Base-by-base conservation (phyloP, 805 yeast genomes). In the Candida pseudoglaebosa region DNA sequence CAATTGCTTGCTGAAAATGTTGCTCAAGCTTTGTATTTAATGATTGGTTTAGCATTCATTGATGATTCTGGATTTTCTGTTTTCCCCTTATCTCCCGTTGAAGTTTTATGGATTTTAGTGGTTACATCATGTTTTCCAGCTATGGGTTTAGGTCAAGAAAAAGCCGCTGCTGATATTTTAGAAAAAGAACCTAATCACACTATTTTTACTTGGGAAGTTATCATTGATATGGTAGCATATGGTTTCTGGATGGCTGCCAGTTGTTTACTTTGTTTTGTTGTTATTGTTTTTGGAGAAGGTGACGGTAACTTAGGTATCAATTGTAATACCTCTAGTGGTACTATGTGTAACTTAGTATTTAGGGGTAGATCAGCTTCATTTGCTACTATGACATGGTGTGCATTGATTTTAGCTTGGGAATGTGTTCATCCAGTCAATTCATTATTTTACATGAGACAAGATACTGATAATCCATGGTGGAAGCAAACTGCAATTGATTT, bases 51-150 rank as follows among this genome's bases (percentile, higher is more conserved):
- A 41, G 67, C 57, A 5, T 63, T 63, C 34, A 49, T 59, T 37
- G 67, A 63, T 41, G 47, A 50, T 3, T 41, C 50, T 16, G 65
- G 67, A 4, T 57, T 38, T 38, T 62, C 67, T 2, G 67, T 62
- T n/a, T 63, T 63, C 47, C 67, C 67, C 12, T 47, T 62, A 31
- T 50, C 66, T 1, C 90, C 91, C 6, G 86, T 84, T 42, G 88
- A 84, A 60, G 88, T 82, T 5, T 65, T 84, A 48, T 84, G 90
- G 90, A 77, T 84, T 50, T 75, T 84, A 52, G 87, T 84, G 54
- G 76, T 82, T 30, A 83, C 91, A 1, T 80, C 89, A 1, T 81
- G 88, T 49, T 82, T 83, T 70, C 91, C 91, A 32, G 90, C 90
- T 15, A 82, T 84, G 86, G 90, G 91, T 19, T 72, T 83, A 38